Evolutionary conservation across 768 basidiomycete genomes (phyloP).

Genomic region (Rhodotorula graminis): DNA sequence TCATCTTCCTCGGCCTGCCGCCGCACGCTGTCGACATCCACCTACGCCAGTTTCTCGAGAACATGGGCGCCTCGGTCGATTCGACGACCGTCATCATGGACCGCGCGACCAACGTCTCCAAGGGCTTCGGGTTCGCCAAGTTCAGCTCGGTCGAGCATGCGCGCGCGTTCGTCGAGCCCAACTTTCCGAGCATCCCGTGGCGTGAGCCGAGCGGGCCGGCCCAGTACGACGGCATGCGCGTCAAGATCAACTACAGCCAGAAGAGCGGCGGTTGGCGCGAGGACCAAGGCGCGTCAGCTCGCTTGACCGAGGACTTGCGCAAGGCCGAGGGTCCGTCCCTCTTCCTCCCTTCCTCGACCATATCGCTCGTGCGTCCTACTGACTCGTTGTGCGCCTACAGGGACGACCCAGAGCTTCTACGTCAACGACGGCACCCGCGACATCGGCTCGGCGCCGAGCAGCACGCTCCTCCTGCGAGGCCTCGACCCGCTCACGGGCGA

Average conservation of each 20-base stretch:
- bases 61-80: conserved; percentile 45
- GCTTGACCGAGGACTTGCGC: conserved; percentile 32
- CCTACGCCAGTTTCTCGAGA: conserved; percentile 45
- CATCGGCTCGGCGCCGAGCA: conserved; percentile 74
- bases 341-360: too few species aligned
- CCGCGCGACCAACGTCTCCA: conserved; percentile 87
- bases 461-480: conserved; percentile 82
- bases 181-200: conserved; percentile 84
- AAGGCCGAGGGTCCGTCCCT: conserved; percentile 6
- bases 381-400: conserved; percentile 42
- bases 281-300: conserved; percentile 65
- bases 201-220: conserved; percentile 77
- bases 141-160: conserved; percentile 82
- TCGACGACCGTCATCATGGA: conserved; percentile 83
- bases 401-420: conserved; percentile 52
- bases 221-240: conserved; percentile 70
- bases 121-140: conserved; percentile 95
- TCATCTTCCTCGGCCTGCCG: conserved; percentile 42
- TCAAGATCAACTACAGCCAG: conserved; percentile 84
- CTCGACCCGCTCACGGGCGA: conserved; percentile 82
- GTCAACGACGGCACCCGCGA: conserved; percentile 92
- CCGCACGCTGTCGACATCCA: conserved; percentile 38
- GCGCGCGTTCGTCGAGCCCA: conserved; percentile 80
- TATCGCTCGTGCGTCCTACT: not conserved
- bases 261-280: conserved; percentile 36